Evolutionary conservation across 192 early-diverging fungal species (phyloP), one percentile per base, ranked within the genome.

Genomic region (Borealophlyctis nickersoniae): DNA sequence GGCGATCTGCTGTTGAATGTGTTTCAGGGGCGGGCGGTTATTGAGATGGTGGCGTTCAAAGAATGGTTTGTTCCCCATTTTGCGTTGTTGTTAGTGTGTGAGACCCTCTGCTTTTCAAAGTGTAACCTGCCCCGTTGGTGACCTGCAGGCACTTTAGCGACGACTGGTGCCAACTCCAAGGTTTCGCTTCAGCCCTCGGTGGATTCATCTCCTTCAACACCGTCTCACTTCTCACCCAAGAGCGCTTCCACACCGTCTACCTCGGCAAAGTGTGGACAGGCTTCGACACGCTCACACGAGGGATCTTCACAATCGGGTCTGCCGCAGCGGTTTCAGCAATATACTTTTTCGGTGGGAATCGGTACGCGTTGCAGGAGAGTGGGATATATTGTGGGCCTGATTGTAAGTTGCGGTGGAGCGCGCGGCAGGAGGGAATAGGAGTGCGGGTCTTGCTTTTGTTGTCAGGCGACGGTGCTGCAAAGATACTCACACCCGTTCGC

Each of bases 161-260:
- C 30, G 36, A 16, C 30, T 64, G 62, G 62, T 64, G 62, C 30
- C 62, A 64, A 30, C 56, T 64, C 52, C 62, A 64, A 39, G 62
- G 62, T 31, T 64, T 30, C 35, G 56, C 52, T 11, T 58, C 62
- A 1, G 11, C 29, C 26, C 11, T 56, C 2, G 11, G 11, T 23
- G 62, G 27, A 31, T 55, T 58, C 30, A 58, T 36, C 16, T 64
- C 62, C 22, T 16, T 64, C 51, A 58, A 58, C 22, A 35, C 28
- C 16, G 24, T 64, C 3, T 27, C 16, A 32, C 30, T 64, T 19
- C 36, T 64, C 7, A 64, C 62, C 52, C 50, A 64, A 23, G 62
- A 64, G 32, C 62, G 62, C 16, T 23, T 53, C 2, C 22, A 57
- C 52, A 64, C 52, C 5, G 56, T 64, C 30, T 22, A 56, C n/a